These are phyloP conservation scores for Talaromyces sp. DNA, from an alignment of 2,329 filamentous ascomycete species.

Conservation along the genomic window DNA sequence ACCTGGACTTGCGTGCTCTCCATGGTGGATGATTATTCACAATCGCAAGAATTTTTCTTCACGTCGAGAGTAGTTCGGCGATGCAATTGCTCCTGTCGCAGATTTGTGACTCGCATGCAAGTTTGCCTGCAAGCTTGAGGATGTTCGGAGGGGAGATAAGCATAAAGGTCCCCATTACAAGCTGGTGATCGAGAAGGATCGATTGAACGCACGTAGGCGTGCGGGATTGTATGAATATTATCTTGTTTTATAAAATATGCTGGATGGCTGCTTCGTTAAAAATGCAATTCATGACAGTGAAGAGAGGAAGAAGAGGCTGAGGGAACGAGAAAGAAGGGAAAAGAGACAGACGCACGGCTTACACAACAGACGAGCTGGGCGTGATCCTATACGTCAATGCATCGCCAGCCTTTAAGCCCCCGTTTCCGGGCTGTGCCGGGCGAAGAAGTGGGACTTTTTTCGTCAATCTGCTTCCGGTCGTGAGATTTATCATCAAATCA, in stretches of 20 bases:
- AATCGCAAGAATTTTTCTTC: not conserved
- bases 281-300: not conserved
- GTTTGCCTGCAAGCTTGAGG: not conserved
- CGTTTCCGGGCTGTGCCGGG: not conserved
- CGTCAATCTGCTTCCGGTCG: not conserved
- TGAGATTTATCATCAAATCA: not conserved
- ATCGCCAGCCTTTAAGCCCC: not conserved
- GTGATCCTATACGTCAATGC: not conserved
- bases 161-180: not conserved
- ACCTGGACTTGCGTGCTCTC: not conserved
- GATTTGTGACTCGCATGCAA: not conserved
- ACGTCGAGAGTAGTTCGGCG: not conserved
- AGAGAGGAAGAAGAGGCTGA: not conserved
- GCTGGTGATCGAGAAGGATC: not conserved
- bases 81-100: not conserved
- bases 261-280: not conserved
- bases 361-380: not conserved
- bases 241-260: not conserved
- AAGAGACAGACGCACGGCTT: not conserved
- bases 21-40: not conserved
- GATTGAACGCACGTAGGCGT: not conserved
- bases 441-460: not conserved
- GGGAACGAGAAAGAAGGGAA: not conserved
- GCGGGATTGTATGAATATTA: not conserved
- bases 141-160: not conserved